A percentile compares a stretch with the other conserved stretches of the same genome.
phyloP scores from a whole-genome alignment of 179 eudicot genomes.

The Heliamphora pulchella region DNA sequence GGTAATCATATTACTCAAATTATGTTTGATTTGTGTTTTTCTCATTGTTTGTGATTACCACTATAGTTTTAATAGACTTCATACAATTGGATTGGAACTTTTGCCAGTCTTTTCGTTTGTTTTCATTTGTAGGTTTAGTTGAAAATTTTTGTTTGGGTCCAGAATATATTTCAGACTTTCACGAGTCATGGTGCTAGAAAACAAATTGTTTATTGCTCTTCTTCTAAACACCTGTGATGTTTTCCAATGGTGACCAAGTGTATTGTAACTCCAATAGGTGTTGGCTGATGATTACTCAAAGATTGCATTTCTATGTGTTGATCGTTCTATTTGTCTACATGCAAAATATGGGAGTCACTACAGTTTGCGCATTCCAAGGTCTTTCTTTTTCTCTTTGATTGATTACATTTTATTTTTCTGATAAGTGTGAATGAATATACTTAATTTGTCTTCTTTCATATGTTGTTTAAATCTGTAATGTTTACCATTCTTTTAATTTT shows the following conservation, averaged over 20 bases:
- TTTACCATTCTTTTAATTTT: background rate
- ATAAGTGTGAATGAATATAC: background rate
- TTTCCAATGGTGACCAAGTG: background rate
- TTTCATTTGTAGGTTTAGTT: background rate
- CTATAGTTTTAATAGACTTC: background rate
- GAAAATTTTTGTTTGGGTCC: background rate
- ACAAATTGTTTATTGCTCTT: background rate
- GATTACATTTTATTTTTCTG: background rate
- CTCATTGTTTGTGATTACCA: background rate
- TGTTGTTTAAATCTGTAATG: background rate
- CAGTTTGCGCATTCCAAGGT: constrained; percentile 85
- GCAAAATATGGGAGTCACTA: constrained; percentile 93
- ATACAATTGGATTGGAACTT: background rate
- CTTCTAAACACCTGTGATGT: background rate
- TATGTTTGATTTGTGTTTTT: too few species aligned
- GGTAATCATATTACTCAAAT: too few species aligned
- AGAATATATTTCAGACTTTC: background rate
- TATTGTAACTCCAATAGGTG: constrained; percentile 39
- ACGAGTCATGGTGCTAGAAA: background rate
- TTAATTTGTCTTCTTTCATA: background rate
- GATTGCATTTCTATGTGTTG: constrained; percentile 91
- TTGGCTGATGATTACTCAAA: constrained; percentile 84
- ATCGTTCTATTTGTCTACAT: constrained; percentile 77
- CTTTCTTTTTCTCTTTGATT: background rate
- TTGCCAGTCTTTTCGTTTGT: background rate